Conservation (phyloP, 805 yeast genomes). For the Candida coquimbonensis region DNA sequence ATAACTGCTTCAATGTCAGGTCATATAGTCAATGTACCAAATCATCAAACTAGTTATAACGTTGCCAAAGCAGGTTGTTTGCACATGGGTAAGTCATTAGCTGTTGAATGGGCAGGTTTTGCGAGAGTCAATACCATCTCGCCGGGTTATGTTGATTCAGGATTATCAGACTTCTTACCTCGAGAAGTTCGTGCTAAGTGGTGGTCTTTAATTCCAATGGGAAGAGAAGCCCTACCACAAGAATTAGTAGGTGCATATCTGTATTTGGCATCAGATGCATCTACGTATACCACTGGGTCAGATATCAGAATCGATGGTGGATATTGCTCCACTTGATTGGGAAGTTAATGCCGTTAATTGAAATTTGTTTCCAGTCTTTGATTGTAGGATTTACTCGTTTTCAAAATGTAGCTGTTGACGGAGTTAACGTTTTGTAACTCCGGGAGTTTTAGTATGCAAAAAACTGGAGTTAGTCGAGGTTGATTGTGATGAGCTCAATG, state of each 20-base stretch:
- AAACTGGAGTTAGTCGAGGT: no score
- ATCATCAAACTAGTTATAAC: conserved; percentile 79
- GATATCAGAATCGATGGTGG: conserved; percentile 83
- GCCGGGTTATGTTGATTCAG: conserved; percentile 81
- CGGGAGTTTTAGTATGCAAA: no score
- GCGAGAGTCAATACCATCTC: conserved; percentile 84
- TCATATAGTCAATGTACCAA: conserved; percentile 81
- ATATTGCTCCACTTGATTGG: conserved; percentile 25
- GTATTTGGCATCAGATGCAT: conserved; percentile 75
- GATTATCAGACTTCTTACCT: conserved; percentile 46
- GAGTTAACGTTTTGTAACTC: no score
- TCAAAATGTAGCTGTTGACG: no score
- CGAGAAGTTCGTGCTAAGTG: conserved; percentile 38
- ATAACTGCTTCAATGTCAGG: conserved; percentile 90
- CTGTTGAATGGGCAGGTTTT: conserved; percentile 84
- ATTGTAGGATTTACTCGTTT: no score
- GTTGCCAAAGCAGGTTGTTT: conserved; percentile 81
- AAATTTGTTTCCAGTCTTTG: no score
- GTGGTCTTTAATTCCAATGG: conserved; percentile 53
- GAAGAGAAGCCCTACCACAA: conserved; percentile 66
- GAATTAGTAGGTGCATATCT: conserved; percentile 78
- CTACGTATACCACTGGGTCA: conserved; percentile 71
- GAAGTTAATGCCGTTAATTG: background rate
- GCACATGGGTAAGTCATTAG: conserved; percentile 70
- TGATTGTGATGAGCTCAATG: no score